A percentile compares a stretch with the other conserved stretches of the same genome.
phyloP scores from a whole-genome alignment of 2,329 filamentous ascomycete genomes.

The Aureobasidium musti region DNA sequence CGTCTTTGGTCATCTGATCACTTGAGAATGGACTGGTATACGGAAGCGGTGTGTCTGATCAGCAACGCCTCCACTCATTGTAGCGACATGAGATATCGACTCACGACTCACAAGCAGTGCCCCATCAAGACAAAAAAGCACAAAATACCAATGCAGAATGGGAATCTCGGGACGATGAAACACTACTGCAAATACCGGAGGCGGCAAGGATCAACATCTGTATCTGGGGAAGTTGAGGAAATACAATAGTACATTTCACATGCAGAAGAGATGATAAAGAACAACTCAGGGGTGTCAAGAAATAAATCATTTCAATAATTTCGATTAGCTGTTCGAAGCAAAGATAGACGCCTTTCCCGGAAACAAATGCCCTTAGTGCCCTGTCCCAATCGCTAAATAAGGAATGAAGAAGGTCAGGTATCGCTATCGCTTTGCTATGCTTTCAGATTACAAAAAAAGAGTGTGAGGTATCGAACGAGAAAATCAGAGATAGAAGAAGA shows the following conservation, averaged over 20 bases:
- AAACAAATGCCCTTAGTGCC: not conserved
- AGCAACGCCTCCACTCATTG: not conserved
- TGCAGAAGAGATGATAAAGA: not conserved
- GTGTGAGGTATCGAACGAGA: not conserved
- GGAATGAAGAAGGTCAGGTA: conserved; percentile 12
- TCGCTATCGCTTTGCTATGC: conserved; percentile 28
- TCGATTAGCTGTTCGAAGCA: conserved; percentile 6
- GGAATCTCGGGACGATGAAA: conserved; percentile 20
- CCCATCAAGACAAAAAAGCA: not conserved
- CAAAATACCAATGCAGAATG: not conserved
- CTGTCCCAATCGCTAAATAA: not conserved
- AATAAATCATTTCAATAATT: not conserved
- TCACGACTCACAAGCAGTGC: not conserved
- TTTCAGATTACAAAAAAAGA: conserved; percentile 18
- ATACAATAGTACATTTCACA: conserved; percentile 3
- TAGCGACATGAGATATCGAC: too few species aligned
- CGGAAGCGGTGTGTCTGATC: conserved; percentile 13
- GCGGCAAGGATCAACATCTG: not conserved
- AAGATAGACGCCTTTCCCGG: not conserved
- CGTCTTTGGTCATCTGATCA: too few species aligned
- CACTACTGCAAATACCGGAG: not conserved
- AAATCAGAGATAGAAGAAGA: not conserved
- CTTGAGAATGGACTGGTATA: not conserved
- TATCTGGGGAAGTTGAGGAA: not conserved
- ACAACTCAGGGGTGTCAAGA: not conserved